Evolutionary conservation across 257 asterid genomes (phyloP).

Genomic region (Nemophila menziesii): DNA sequence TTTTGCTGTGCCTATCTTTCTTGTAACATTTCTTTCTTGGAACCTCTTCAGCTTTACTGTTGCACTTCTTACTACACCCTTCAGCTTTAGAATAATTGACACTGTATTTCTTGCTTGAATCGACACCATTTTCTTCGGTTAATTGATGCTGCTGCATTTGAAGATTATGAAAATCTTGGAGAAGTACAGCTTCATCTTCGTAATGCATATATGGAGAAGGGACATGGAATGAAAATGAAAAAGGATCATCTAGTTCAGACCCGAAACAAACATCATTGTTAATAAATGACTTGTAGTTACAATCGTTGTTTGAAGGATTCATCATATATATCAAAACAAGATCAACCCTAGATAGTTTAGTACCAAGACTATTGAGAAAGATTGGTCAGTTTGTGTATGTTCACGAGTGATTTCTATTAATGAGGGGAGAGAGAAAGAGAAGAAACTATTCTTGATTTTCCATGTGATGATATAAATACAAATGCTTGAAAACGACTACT

Average conservation of each 20-base stretch:
- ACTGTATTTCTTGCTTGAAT: background rate
- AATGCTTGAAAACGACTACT: constrained; percentile 15
- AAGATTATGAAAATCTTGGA: constrained; percentile 23
- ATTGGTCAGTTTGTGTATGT: constrained; percentile 5
- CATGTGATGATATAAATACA: constrained; percentile 1
- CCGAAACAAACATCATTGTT: constrained; percentile 11
- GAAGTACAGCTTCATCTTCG: constrained; percentile 23
- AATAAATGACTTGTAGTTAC: constrained; percentile 15
- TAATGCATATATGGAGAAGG: constrained; percentile 28
- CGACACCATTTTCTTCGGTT: constrained; percentile 2
- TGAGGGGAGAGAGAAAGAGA: background rate
- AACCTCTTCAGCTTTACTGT: background rate
- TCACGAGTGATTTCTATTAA: background rate
- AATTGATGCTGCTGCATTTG: constrained; percentile 10
- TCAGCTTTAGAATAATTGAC: background rate
- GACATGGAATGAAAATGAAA: constrained; percentile 12
- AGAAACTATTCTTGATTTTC: constrained; percentile 5
- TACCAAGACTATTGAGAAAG: constrained; percentile 9
- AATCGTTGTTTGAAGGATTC: constrained; percentile 23
- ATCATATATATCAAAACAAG: constrained; percentile 8
- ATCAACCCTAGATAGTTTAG: background rate
- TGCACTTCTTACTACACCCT: background rate
- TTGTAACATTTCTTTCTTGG: constrained; percentile 19
- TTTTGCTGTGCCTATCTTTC: constrained; percentile 78
- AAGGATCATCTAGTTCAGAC: constrained; percentile 12